Percentiles rank a stretch among this genome's conserved stretches.
Evolutionary conservation across 1,284 basidiomycete species (phyloP).

Genomic region (Trametes polyzona): DNA sequence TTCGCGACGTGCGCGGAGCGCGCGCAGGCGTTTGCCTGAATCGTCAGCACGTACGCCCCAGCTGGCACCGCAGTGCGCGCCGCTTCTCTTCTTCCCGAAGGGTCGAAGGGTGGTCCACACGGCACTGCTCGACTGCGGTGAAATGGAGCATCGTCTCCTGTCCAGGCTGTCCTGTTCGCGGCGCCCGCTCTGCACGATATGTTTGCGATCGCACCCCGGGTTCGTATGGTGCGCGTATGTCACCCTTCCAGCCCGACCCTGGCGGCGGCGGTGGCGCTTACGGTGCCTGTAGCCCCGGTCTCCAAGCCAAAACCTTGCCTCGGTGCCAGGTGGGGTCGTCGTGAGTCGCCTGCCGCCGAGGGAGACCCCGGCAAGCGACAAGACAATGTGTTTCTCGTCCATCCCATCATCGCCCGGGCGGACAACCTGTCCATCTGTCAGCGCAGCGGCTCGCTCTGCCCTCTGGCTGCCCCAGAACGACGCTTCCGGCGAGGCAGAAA

Average conservation of each 20-base stretch:
- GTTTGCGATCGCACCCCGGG: not conserved
- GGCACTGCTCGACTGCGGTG: not conserved
- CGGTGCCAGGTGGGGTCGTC: not conserved
- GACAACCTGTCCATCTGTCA: slow-evolving; percentile 2
- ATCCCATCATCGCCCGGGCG: not conserved
- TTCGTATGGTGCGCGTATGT: not conserved
- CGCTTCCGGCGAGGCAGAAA: slow-evolving; percentile 1
- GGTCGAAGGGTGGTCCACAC: no score
- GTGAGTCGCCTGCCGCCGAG: not conserved
- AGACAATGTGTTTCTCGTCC: not conserved
- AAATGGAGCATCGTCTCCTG: not conserved
- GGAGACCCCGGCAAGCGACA: no score
- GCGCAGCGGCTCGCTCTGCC: not conserved
- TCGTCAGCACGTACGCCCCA: not conserved
- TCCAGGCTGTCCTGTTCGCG: no score
- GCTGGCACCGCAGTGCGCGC: not conserved
- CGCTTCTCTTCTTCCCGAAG: not conserved
- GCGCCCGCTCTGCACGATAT: not conserved
- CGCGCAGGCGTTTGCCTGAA: not conserved
- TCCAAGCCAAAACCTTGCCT: not conserved
- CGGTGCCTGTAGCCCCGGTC: not conserved
- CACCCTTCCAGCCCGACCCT: not conserved
- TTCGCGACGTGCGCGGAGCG: slow-evolving; percentile 13
- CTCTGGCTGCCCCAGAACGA: not conserved
- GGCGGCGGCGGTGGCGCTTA: not conserved